phyloP scores from a whole-genome alignment of 148 eudicot genomes.

The Heliamphora exappendiculata region DNA sequence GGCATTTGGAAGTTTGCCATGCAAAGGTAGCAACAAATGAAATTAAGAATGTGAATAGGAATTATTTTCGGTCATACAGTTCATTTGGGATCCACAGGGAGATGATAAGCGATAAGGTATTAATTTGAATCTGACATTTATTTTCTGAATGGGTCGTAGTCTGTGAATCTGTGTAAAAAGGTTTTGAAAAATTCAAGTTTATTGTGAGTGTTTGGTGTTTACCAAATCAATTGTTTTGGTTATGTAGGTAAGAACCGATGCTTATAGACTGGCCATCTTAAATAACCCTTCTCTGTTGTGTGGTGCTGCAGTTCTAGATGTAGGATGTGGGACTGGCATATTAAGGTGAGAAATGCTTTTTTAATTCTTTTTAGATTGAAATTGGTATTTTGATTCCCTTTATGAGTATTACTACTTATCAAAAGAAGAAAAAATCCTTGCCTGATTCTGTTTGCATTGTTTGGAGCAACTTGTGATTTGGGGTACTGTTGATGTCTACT shows the following conservation, averaged over 20 bases:
- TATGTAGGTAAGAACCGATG: constrained; percentile 80
- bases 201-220: not conserved
- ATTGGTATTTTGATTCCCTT: not conserved
- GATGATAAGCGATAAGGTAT: constrained; percentile 97
- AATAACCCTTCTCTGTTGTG: constrained; percentile 70
- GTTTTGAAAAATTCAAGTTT: constrained; percentile 7
- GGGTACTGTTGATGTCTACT: not conserved
- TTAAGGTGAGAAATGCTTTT: constrained; percentile 48
- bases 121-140: not conserved
- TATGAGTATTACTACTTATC: too few species aligned
- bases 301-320: constrained; percentile 77
- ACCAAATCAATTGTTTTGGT: not conserved
- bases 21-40: constrained; percentile 44
- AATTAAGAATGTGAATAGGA: constrained; percentile 56
- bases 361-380: not conserved
- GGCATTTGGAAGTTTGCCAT: constrained; percentile 19
- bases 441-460: not conserved
- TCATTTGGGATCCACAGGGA: constrained; percentile 94
- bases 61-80: constrained; percentile 83
- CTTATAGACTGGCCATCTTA: constrained; percentile 74
- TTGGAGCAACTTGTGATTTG: not conserved
- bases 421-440: too few species aligned
- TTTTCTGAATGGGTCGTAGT: not conserved
- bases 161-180: not conserved
- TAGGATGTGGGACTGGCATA: constrained; percentile 98